A percentile compares a stretch with the other conserved stretches of the same genome.
phyloP scores from a whole-genome alignment of 2,329 filamentous ascomycete genomes.

The Curvularia lunata region DNA sequence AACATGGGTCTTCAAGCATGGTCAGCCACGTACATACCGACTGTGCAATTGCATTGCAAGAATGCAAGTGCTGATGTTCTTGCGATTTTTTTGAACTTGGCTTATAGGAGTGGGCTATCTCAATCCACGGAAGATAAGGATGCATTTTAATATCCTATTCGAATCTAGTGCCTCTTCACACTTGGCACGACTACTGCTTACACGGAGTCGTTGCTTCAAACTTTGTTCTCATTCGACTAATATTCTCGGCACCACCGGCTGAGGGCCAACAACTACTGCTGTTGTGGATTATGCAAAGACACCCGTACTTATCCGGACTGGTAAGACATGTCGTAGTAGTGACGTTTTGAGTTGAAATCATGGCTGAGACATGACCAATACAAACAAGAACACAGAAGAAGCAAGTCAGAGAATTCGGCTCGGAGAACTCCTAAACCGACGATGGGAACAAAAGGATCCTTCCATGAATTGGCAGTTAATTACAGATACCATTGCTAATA shows the following conservation, averaged over 20 bases:
- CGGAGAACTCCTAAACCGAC: no score
- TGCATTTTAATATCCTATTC: background rate
- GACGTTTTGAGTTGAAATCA: background rate
- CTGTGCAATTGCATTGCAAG: background rate
- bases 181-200: background rate
- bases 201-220: background rate
- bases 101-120: background rate
- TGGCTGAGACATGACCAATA: background rate
- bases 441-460: no score
- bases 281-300: background rate
- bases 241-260: background rate
- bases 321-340: background rate
- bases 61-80: background rate
- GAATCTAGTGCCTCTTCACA: background rate
- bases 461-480: no score
- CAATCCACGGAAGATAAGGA: background rate
- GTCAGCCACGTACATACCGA: background rate
- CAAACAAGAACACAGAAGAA: background rate
- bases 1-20: no score
- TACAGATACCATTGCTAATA: no score
- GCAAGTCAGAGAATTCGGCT: background rate
- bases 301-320: background rate
- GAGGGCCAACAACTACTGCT: background rate
- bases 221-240: background rate
- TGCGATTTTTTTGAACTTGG: background rate